phyloP scores from a whole-genome alignment of 2,329 filamentous ascomycete genomes.

The Sordariomycetes sp. region DNA sequence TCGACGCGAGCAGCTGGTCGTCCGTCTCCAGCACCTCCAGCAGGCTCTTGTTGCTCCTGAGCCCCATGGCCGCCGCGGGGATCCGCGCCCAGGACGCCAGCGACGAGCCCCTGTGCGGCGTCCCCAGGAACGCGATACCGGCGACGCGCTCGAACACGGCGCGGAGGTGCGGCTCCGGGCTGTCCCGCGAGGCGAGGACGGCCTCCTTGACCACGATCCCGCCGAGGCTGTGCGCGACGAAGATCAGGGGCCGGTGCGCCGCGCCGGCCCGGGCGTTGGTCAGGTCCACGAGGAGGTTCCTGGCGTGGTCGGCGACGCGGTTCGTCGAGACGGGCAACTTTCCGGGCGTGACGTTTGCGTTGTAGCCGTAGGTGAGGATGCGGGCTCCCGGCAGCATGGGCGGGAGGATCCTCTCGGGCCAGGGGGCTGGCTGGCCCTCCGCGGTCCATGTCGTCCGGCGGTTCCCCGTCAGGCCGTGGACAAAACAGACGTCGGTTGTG shows the following conservation, averaged over 20 bases:
- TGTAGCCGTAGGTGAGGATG: constrained; percentile 29
- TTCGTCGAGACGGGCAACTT: not conserved
- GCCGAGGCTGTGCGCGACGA: constrained; percentile 26
- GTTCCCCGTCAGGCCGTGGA: too few species aligned
- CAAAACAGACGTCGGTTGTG: too few species aligned
- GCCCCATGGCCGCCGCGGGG: too few species aligned
- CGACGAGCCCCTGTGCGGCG: too few species aligned
- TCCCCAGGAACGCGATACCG: too few species aligned
- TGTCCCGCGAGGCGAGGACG: constrained; percentile 18
- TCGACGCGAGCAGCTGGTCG: constrained; percentile 13
- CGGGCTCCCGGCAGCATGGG: constrained; percentile 17
- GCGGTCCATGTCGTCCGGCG: constrained; percentile 15
- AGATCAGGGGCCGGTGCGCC: constrained; percentile 17
- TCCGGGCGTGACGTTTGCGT: constrained; percentile 14
- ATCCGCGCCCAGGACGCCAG: too few species aligned
- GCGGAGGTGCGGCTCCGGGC: constrained; percentile 3
- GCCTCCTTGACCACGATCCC: constrained; percentile 27
- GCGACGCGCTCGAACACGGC: too few species aligned
- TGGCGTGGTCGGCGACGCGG: too few species aligned
- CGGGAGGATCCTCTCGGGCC: constrained; percentile 22
- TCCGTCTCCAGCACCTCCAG: constrained; percentile 16
- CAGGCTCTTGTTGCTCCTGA: constrained; percentile 10
- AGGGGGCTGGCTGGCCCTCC: constrained; percentile 14
- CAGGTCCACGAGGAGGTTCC: too few species aligned
- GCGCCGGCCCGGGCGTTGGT: constrained; percentile 7